phyloP scores from a whole-genome alignment of 495 filamentous ascomycete species.

The Choiromyces venosus region DNA sequence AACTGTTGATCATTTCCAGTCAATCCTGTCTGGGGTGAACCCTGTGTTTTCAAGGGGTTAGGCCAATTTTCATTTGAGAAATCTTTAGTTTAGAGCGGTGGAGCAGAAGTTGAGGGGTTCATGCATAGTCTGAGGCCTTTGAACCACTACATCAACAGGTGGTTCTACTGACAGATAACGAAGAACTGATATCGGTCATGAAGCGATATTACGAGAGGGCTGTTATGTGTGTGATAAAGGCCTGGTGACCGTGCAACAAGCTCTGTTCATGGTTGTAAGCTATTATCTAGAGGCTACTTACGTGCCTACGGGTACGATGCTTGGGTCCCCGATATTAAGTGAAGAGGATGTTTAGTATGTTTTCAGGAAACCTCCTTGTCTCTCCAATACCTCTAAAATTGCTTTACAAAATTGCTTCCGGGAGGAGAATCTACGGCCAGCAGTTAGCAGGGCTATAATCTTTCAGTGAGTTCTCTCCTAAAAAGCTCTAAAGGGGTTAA shows the following conservation, averaged over 20 bases:
- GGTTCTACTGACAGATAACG: not conserved
- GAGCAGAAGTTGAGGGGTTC: not conserved
- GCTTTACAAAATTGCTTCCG: not conserved
- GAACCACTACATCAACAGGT: not conserved
- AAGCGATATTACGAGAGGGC: not conserved
- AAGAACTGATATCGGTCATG: not conserved
- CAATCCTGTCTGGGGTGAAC: too few species aligned
- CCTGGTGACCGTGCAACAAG: not conserved
- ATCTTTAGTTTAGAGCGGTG: not conserved
- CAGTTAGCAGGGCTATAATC: not conserved
- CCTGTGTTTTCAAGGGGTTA: too few species aligned
- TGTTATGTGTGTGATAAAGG: not conserved
- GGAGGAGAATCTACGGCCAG: not conserved
- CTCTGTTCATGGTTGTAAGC: not conserved
- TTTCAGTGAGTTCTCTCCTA: not conserved
- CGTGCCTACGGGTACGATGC: not conserved
- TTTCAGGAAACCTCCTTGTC: not conserved
- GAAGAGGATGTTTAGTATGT: not conserved
- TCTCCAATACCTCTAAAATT: not conserved
- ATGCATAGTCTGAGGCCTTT: not conserved
- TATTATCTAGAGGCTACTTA: not conserved
- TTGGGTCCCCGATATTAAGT: not conserved
- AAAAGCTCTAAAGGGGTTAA: not conserved
- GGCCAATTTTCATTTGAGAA: not conserved
- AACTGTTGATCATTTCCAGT: not conserved